These are phyloP conservation scores for Iberis pinnata DNA, from an alignment of 345 rosid genomes.

Conservation along the genomic window DNA sequence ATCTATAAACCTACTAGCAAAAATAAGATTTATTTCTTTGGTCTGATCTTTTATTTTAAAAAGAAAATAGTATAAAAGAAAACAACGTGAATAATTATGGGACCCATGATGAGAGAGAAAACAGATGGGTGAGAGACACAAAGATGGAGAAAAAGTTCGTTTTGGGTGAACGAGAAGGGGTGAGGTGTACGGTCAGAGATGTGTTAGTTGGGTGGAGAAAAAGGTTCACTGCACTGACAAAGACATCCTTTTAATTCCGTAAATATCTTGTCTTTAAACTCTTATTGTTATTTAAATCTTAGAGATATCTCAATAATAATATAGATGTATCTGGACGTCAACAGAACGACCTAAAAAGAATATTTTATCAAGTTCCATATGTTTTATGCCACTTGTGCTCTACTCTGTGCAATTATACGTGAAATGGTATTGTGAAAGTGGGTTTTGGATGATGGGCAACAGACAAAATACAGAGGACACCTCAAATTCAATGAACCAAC, in stretches of 20 bases:
- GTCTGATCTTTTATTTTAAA: no score
- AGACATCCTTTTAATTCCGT: conserved; percentile 23
- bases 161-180: conserved; percentile 15
- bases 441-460: conserved; percentile 18
- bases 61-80: no score
- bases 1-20: no score
- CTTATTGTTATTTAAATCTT: not conserved
- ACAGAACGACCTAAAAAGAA: not conserved
- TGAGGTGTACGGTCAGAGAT: conserved; percentile 32
- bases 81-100: no score
- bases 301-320: conserved; percentile 1
- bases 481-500: conserved; percentile 26
- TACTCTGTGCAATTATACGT: conserved; percentile 12
- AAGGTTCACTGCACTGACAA: conserved; percentile 31
- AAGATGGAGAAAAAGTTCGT: conserved; percentile 20
- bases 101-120: not conserved
- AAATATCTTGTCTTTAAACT: conserved; percentile 29
- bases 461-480: conserved; percentile 14
- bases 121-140: conserved; percentile 22
- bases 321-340: conserved; percentile 2
- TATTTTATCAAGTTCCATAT: conserved; percentile 10
- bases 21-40: no score
- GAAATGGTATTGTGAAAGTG: conserved; percentile 16
- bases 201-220: conserved; percentile 25
- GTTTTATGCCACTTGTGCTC: conserved; percentile 24